phyloP scores from a whole-genome alignment of 768 basidiomycete species.

The Lentinula lateritia region DNA sequence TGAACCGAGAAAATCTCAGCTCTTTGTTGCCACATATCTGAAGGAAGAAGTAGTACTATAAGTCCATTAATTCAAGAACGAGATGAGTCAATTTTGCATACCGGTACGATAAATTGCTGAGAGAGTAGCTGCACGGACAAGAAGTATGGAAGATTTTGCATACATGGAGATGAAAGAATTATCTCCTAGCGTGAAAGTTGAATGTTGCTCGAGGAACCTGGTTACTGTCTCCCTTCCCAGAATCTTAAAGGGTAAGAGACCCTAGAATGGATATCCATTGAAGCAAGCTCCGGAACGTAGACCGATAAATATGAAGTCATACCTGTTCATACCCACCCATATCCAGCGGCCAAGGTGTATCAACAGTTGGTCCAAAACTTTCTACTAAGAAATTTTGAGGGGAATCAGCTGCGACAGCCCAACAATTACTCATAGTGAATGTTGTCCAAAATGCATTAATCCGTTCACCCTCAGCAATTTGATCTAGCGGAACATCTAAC shows the following conservation, averaged over 20 bases:
- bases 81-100: background rate
- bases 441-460: slow-evolving; percentile 38
- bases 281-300: background rate
- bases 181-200: background rate
- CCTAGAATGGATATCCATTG: background rate
- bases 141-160: background rate
- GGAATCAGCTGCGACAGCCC: slow-evolving; percentile 22
- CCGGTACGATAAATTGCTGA: background rate
- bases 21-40: background rate
- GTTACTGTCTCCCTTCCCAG: background rate
- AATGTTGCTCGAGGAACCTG: slow-evolving; percentile 1
- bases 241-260: slow-evolving; percentile 19
- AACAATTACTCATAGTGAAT: slow-evolving; percentile 25
- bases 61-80: background rate
- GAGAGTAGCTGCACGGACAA: background rate
- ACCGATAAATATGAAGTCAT: background rate
- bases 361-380: background rate
- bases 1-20: background rate
- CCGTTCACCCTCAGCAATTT: slow-evolving; percentile 25
- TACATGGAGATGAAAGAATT: background rate
- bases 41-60: no score
- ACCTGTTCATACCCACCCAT: slow-evolving; percentile 7
- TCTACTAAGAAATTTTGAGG: slow-evolving; percentile 1
- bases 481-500: slow-evolving; percentile 23
- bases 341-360: slow-evolving; percentile 10